Evolutionary conservation across 768 basidiomycete genomes (phyloP).

Genomic region (Pleurotus ostreatus): DNA sequence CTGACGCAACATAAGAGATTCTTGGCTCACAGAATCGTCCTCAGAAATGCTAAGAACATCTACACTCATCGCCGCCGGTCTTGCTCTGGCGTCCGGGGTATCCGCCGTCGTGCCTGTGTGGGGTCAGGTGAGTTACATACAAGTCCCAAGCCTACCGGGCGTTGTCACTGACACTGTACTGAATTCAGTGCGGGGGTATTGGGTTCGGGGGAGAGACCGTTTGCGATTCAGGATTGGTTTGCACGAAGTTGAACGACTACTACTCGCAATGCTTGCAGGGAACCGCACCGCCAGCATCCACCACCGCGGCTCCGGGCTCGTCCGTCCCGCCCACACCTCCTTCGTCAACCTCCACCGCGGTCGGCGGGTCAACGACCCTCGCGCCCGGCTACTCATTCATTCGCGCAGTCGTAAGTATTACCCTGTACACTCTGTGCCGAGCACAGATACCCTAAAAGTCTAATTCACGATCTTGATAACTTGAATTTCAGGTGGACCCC

Average conservation of each 20-base stretch:
- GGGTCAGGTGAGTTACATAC: neutral
- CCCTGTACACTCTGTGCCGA: no score
- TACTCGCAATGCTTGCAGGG: slow-evolving; percentile 40
- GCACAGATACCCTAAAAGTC: neutral
- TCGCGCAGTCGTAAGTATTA: slow-evolving; percentile 45
- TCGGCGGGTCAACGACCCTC: slow-evolving; percentile 38
- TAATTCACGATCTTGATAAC: neutral
- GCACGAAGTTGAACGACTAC: slow-evolving; percentile 39
- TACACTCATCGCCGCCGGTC: neutral
- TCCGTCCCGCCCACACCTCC: slow-evolving; percentile 3
- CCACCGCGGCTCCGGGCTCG: slow-evolving; percentile 12
- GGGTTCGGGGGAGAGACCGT: slow-evolving; percentile 49
- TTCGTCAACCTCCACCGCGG: slow-evolving; percentile 23
- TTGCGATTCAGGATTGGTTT: slow-evolving; percentile 44
- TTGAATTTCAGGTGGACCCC: slow-evolving; percentile 37
- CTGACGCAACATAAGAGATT: neutral
- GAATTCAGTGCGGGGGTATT: slow-evolving; percentile 45
- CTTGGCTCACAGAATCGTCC: neutral
- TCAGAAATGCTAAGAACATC: slow-evolving; percentile 1
- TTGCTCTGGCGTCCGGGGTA: slow-evolving; percentile 3
- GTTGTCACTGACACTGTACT: neutral
- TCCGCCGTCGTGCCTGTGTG: slow-evolving; percentile 1
- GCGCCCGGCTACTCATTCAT: slow-evolving; percentile 50
- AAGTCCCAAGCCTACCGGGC: neutral
- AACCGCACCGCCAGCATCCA: slow-evolving; percentile 10